These are phyloP conservation scores for Aspergillus cristatus DNA, from an alignment of 495 filamentous ascomycete species.

Conservation along the genomic window DNA sequence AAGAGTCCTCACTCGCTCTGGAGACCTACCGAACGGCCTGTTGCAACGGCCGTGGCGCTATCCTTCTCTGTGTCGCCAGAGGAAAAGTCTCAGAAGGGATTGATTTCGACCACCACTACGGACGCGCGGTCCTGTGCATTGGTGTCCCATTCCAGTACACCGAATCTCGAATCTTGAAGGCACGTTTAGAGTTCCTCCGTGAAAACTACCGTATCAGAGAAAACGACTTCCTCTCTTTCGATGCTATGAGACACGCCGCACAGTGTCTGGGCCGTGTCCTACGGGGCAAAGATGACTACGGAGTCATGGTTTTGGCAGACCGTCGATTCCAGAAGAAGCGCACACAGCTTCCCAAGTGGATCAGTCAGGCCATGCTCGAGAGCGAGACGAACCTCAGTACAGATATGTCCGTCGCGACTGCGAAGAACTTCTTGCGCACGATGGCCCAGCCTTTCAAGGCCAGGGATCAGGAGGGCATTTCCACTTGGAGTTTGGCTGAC, in stretches of 20 bases:
- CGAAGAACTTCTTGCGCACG: slow-evolving; percentile 76
- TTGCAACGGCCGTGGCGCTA: slow-evolving; percentile 89
- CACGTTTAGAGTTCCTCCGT: slow-evolving; percentile 87
- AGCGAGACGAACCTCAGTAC: slow-evolving; percentile 81
- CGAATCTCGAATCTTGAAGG: slow-evolving; percentile 93
- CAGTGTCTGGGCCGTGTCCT: slow-evolving; percentile 95
- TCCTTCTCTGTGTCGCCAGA: slow-evolving; percentile 88
- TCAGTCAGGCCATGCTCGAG: slow-evolving; percentile 77
- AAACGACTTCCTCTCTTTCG: slow-evolving; percentile 97
- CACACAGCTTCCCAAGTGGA: slow-evolving; percentile 91
- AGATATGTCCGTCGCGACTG: slow-evolving; percentile 85
- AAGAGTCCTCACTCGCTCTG: slow-evolving; percentile 90
- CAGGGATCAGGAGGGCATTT: slow-evolving; percentile 81
- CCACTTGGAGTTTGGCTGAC: slow-evolving; percentile 78
- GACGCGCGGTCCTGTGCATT: slow-evolving; percentile 91
- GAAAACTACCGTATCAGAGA: slow-evolving; percentile 96
- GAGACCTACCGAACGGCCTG: slow-evolving; percentile 97
- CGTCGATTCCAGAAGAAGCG: slow-evolving; percentile 84
- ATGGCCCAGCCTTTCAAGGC: slow-evolving; percentile 87
- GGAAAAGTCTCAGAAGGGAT: slow-evolving; percentile 97
- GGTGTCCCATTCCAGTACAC: slow-evolving; percentile 99
- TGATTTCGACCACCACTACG: slow-evolving; percentile 99
- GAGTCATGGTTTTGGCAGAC: slow-evolving; percentile 96
- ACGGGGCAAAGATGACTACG: slow-evolving; percentile 96
- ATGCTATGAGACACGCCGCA: slow-evolving; percentile 96